A percentile compares a stretch with the other conserved stretches of the same genome.
phyloP scores from a whole-genome alignment of 2,329 filamentous ascomycete species.

The Pleoardoris graminearum region DNA sequence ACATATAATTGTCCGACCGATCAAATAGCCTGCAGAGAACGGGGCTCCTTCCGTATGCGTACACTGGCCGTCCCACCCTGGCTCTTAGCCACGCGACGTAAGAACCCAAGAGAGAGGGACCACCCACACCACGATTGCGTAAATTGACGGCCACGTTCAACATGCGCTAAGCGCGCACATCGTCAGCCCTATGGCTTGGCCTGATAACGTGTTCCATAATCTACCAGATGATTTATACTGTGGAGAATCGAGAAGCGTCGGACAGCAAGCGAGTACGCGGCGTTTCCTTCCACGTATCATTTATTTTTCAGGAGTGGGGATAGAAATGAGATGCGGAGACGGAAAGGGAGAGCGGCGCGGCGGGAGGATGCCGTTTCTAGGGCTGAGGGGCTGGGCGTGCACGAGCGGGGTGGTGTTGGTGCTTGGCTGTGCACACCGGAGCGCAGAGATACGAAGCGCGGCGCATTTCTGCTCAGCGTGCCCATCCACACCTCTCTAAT shows the following conservation, averaged over 20 bases:
- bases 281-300: neutral
- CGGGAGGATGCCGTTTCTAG: neutral
- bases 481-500: too few species aligned
- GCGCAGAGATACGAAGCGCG: too few species aligned
- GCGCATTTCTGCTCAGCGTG: too few species aligned
- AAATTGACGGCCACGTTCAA: constrained; percentile 10
- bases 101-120: constrained; percentile 3
- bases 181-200: constrained; percentile 19
- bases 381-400: neutral
- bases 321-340: neutral
- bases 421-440: too few species aligned
- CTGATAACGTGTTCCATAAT: constrained; percentile 9
- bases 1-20: neutral
- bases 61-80: neutral
- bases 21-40: neutral
- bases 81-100: neutral
- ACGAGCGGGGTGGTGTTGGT: too few species aligned
- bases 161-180: constrained; percentile 13
- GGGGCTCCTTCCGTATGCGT: neutral
- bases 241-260: neutral
- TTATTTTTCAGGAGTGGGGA: neutral
- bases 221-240: too few species aligned
- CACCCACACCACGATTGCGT: constrained; percentile 12
- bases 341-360: neutral
- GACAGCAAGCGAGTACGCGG: neutral